Evolutionary conservation across 2,329 filamentous ascomycete genomes (phyloP).

Genomic region (Aureobasidium lini): DNA sequence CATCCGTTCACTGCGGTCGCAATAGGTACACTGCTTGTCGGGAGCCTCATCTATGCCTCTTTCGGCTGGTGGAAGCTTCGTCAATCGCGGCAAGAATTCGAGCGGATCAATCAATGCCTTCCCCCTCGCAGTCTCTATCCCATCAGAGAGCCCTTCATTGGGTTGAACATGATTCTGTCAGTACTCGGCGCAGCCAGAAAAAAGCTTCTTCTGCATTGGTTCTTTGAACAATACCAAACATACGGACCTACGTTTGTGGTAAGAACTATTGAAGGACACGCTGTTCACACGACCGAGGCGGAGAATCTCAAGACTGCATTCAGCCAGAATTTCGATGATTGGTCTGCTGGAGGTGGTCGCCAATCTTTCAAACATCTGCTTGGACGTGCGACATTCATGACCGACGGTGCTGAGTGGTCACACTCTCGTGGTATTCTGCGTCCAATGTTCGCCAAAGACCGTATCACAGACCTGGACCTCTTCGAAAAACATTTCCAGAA

Average conservation of each 20-base stretch:
- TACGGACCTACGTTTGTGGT: constrained; percentile 33
- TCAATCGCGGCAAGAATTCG: not conserved
- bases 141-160: not conserved
- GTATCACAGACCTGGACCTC: constrained; percentile 47
- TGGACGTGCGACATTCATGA: constrained; percentile 37
- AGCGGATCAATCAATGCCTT: not conserved
- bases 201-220: constrained; percentile 9
- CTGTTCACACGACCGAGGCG: constrained; percentile 38
- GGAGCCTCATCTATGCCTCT: not conserved
- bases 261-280: constrained; percentile 23
- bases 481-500: constrained; percentile 54
- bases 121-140: not conserved
- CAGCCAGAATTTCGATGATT: constrained; percentile 41
- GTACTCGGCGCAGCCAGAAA: constrained; percentile 6
- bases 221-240: not conserved
- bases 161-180: constrained; percentile 3
- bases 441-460: constrained; percentile 46
- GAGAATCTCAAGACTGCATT: constrained; percentile 43
- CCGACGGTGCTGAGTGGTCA: constrained; percentile 34
- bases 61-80: not conserved
- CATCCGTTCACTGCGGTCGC: not conserved
- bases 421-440: constrained; percentile 41
- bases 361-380: constrained; percentile 33
- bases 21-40: not conserved
- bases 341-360: constrained; percentile 28